Percentiles rank a stretch among this genome's conserved stretches.
phyloP scores from a whole-genome alignment of 352 stramenopile species.

The Phytophthora crassamura region DNA sequence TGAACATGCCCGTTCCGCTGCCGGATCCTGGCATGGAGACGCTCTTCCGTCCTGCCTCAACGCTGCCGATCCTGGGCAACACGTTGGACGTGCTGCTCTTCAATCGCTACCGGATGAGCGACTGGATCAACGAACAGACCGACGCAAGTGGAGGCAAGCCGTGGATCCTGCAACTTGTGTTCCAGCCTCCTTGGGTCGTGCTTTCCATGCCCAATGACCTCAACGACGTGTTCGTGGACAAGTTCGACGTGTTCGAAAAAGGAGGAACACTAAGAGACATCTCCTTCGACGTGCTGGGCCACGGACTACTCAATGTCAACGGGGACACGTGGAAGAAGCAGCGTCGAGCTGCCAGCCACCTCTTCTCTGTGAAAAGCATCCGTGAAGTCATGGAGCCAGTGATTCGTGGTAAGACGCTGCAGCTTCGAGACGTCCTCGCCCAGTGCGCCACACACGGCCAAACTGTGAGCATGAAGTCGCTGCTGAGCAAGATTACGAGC shows the following conservation, averaged over 20 bases:
- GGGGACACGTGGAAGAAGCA: slow-evolving; percentile 49
- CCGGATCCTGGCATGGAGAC: slow-evolving; percentile 33
- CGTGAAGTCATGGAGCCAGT: slow-evolving; percentile 30
- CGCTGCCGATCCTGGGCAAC: slow-evolving; percentile 40
- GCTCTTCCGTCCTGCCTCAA: slow-evolving; percentile 32
- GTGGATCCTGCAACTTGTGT: slow-evolving; percentile 45
- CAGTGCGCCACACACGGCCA: slow-evolving; percentile 1
- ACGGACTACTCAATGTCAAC: slow-evolving; percentile 54
- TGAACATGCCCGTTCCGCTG: slow-evolving; percentile 27
- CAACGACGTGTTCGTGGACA: slow-evolving; percentile 31
- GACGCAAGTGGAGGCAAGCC: slow-evolving; percentile 33
- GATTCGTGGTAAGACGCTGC: slow-evolving; percentile 30
- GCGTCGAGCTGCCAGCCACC: slow-evolving; percentile 70
- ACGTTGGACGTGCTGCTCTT: slow-evolving; percentile 35
- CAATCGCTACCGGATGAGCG: slow-evolving; percentile 43
- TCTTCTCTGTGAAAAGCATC: slow-evolving; percentile 54
- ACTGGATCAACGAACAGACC: slow-evolving; percentile 58
- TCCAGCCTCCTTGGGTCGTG: slow-evolving; percentile 39
- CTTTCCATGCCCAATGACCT: slow-evolving; percentile 34
- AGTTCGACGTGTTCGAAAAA: slow-evolving; percentile 58
- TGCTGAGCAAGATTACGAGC: slow-evolving; percentile 62
- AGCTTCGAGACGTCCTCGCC: slow-evolving; percentile 35
- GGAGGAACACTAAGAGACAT: slow-evolving; percentile 30
- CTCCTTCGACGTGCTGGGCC: slow-evolving; percentile 46
- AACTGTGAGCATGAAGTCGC: slow-evolving; percentile 35